phyloP scores from a whole-genome alignment of 495 filamentous ascomycete species.

The Tuber brumale region DNA sequence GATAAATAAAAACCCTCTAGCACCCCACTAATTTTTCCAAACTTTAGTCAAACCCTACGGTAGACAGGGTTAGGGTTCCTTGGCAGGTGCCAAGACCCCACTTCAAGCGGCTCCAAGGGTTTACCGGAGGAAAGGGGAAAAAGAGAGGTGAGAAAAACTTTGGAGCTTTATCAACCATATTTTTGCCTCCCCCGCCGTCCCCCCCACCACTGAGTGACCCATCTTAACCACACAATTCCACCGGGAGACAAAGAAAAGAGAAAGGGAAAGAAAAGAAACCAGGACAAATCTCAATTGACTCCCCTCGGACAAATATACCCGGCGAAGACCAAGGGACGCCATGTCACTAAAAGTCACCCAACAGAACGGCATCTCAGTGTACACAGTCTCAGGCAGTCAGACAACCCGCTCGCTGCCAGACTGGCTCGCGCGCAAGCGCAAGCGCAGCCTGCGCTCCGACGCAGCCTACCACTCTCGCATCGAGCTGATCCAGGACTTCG shows the following conservation, averaged over 20 bases:
- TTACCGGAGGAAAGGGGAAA: slow-evolving; percentile 8
- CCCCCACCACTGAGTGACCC: background rate
- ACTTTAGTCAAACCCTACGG: background rate
- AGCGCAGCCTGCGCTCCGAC: slow-evolving; percentile 88
- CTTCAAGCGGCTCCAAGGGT: slow-evolving; percentile 22
- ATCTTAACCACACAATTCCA: background rate
- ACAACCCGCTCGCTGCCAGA: slow-evolving; percentile 88
- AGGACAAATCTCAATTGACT: background rate
- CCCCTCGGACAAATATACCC: background rate
- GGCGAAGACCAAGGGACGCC: slow-evolving; percentile 3
- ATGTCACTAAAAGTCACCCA: slow-evolving; percentile 80
- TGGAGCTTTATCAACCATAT: background rate
- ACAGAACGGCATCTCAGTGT: slow-evolving; percentile 82
- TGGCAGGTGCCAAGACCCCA: background rate
- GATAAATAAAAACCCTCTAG: background rate
- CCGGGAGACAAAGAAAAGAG: background rate
- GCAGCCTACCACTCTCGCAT: slow-evolving; percentile 87
- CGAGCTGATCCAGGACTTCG: slow-evolving; percentile 94
- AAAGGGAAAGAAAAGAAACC: background rate
- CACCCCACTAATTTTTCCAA: background rate
- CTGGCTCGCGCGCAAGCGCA: slow-evolving; percentile 85
- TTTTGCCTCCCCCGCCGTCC: background rate
- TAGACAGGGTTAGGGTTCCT: background rate
- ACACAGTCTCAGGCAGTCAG: slow-evolving; percentile 88
- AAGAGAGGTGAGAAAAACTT: background rate